Conservation (phyloP, 352 stramenopile genomes). For the Sclerospora graminicola region DNA sequence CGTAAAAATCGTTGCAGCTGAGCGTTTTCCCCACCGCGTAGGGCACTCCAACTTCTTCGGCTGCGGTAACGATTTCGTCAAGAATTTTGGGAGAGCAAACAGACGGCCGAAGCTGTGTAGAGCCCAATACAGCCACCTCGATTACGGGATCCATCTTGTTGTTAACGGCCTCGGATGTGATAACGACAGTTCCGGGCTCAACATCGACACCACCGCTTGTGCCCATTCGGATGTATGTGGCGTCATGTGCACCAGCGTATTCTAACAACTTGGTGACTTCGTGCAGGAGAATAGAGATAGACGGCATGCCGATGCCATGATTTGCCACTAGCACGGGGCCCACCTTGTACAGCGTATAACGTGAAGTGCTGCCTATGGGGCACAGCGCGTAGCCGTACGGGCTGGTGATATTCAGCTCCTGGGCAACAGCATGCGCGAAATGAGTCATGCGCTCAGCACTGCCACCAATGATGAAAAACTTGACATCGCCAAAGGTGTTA, state of each 20-base stretch:
- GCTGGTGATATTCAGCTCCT: constrained; percentile 40
- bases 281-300: constrained; percentile 72
- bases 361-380: constrained; percentile 56
- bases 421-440: constrained; percentile 48
- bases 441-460: constrained; percentile 67
- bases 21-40: constrained; percentile 73
- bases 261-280: constrained; percentile 79
- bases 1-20: constrained; percentile 81
- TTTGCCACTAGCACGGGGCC: constrained; percentile 68
- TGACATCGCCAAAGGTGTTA: constrained; percentile 57
- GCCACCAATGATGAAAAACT: constrained; percentile 71
- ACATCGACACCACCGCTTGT: constrained; percentile 72
- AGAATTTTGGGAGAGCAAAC: constrained; percentile 45
- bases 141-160: constrained; percentile 61
- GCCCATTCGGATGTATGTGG: constrained; percentile 72
- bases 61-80: constrained; percentile 38
- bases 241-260: constrained; percentile 45
- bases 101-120: constrained; percentile 36
- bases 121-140: constrained; percentile 51
- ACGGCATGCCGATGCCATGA: constrained; percentile 76
- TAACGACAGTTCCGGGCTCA: constrained; percentile 65
- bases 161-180: constrained; percentile 78
- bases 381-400: constrained; percentile 54
- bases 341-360: constrained; percentile 78
- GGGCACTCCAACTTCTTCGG: constrained; percentile 39